These are phyloP conservation scores for Scheffersomyces ergatensis DNA, from an alignment of 805 yeast genomes.

Conservation along the genomic window DNA sequence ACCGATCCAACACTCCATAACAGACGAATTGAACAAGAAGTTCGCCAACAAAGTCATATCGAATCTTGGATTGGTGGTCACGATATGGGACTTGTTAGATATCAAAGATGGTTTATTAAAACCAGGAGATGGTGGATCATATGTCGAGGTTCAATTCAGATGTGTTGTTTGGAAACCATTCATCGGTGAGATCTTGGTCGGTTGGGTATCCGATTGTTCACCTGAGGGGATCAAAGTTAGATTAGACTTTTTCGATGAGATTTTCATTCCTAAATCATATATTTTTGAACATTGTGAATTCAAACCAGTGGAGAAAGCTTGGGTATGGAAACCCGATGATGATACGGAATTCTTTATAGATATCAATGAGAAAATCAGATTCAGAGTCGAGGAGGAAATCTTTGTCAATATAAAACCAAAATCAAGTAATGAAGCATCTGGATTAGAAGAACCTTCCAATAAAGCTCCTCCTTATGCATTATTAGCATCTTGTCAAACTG, in stretches of 20 bases:
- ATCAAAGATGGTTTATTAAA: constrained; percentile 85
- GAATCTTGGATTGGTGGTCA: constrained; percentile 78
- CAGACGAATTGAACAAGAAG: constrained; percentile 78
- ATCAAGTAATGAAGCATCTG: constrained; percentile 54
- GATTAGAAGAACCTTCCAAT: constrained; percentile 31
- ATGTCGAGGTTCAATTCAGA: constrained; percentile 70
- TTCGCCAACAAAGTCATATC: constrained; percentile 84
- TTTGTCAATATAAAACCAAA: constrained; percentile 83
- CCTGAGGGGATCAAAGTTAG: constrained; percentile 83
- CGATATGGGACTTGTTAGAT: constrained; percentile 79
- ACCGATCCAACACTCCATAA: constrained; percentile 69
- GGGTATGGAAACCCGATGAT: constrained; percentile 88
- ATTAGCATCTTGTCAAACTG: constrained; percentile 87
- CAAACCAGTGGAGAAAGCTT: constrained; percentile 77
- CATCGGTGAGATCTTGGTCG: constrained; percentile 87
- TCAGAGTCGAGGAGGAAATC: constrained; percentile 85
- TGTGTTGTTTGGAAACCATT: constrained; percentile 88
- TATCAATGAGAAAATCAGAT: constrained; percentile 85
- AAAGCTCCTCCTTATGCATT: constrained; percentile 79
- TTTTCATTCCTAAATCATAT: constrained; percentile 80
- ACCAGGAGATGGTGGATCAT: constrained; percentile 94
- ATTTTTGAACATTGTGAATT: constrained; percentile 76
- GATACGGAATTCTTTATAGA: constrained; percentile 81
- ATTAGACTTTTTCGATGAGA: constrained; percentile 88
- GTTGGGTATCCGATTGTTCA: constrained; percentile 89